Conservation (phyloP, 345 rosid species). For the Draba incana region DNA sequence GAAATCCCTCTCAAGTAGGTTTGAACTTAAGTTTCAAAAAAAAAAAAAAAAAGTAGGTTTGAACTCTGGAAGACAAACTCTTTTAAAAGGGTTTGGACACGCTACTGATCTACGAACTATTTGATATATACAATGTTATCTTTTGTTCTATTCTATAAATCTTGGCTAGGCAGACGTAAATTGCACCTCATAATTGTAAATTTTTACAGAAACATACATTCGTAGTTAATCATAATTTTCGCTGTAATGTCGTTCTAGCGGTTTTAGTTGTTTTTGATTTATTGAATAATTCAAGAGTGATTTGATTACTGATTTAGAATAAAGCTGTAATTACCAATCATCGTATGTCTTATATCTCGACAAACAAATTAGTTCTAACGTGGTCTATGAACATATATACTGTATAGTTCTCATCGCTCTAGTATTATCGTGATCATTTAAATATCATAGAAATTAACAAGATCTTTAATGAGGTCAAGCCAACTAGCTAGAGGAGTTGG, state of each 20-base stretch:
- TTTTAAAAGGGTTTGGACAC: too few relatives aligned
- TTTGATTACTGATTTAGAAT: slow-evolving; percentile 4
- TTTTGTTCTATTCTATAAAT: not conserved
- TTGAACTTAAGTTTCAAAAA: too few relatives aligned
- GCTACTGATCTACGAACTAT: too few relatives aligned
- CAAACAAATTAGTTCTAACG: slow-evolving; percentile 8
- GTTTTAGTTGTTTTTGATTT: not conserved
- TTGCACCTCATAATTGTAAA: not conserved
- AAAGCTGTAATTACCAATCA: slow-evolving; percentile 24
- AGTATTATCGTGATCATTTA: not conserved
- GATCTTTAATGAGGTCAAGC: not conserved
- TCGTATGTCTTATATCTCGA: not conserved
- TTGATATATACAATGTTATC: too few relatives aligned
- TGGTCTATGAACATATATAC: not conserved
- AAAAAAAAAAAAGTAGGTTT: too few relatives aligned
- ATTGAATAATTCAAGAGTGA: slow-evolving; percentile 15
- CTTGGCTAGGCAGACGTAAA: not conserved
- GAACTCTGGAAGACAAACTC: too few relatives aligned
- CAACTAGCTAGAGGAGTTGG: not conserved
- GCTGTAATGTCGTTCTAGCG: too few relatives aligned
- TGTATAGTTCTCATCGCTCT: not conserved
- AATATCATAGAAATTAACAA: not conserved
- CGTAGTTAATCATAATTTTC: too few relatives aligned
- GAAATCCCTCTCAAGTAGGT: too few relatives aligned
- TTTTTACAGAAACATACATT: not conserved